Evolutionary conservation across 1,284 basidiomycete species (phyloP).

Genomic region (Tylopilus sp.): DNA sequence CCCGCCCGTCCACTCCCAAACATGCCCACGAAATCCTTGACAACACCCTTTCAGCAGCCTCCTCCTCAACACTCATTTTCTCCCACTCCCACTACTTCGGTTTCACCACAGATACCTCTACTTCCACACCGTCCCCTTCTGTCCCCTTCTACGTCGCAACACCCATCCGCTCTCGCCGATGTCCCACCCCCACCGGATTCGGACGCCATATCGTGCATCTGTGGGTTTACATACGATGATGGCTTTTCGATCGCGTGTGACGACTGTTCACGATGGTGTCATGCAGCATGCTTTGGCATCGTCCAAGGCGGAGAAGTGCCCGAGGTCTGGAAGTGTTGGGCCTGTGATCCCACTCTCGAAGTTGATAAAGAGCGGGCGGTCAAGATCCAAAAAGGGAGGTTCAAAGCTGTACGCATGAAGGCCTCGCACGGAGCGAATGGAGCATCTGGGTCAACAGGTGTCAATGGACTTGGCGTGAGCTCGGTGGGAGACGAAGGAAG

Average conservation of each 20-base stretch:
- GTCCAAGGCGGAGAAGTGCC: constrained; percentile 62
- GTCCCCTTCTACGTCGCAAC: constrained; percentile 27
- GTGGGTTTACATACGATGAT: constrained; percentile 74
- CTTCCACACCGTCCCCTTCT: constrained; percentile 12
- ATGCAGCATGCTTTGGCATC: constrained; percentile 84
- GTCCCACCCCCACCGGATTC: constrained; percentile 33
- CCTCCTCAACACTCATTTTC: constrained; percentile 25
- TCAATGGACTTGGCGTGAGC: constrained; percentile 17
- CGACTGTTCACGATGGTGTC: constrained; percentile 85
- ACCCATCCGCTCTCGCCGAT: constrained; percentile 13
- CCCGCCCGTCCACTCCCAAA: constrained; percentile 7
- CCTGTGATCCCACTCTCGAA: constrained; percentile 46
- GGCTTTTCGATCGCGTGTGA: constrained; percentile 94
- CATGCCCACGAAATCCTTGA: constrained; percentile 11
- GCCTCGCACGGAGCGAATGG: constrained; percentile 27
- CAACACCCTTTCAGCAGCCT: constrained; percentile 13
- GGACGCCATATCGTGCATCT: constrained; percentile 67
- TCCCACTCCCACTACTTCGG: constrained; percentile 12
- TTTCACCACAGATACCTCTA: constrained; percentile 18
- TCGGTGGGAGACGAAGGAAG: constrained; percentile 16
- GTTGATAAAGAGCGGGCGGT: constrained; percentile 46
- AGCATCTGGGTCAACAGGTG: constrained; percentile 2
- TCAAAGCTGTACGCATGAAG: constrained; percentile 28
- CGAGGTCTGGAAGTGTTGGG: constrained; percentile 68
- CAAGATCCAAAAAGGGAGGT: constrained; percentile 40